Percentiles rank a stretch among this genome's conserved stretches.
Evolutionary conservation across 2,329 filamentous ascomycete species (phyloP).

Genomic region (Stagonosporopsis vannaccii): DNA sequence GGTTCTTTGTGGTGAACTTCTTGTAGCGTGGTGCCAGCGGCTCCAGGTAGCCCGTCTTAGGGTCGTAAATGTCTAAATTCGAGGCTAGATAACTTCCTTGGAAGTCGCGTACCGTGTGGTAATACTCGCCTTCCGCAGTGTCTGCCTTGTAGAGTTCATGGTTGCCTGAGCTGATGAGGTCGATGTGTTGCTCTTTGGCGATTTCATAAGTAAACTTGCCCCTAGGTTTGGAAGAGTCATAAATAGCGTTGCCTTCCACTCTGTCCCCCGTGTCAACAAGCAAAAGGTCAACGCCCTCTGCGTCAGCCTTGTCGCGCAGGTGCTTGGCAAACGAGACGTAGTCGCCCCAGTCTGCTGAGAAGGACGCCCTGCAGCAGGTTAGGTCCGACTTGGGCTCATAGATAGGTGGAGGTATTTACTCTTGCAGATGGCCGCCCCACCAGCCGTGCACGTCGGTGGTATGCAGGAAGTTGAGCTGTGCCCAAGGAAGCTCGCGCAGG

Average conservation of each 20-base stretch:
- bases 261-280: slow-evolving; percentile 95
- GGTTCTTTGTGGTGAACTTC: slow-evolving; percentile 91
- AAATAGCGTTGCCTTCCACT: slow-evolving; percentile 92
- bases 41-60: slow-evolving; percentile 71
- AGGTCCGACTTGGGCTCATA: neutral
- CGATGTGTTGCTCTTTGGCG: slow-evolving; percentile 80
- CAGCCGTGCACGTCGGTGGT: slow-evolving; percentile 96
- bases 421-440: slow-evolving; percentile 91
- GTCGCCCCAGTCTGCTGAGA: slow-evolving; percentile 96
- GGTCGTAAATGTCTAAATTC: slow-evolving; percentile 87
- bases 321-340: slow-evolving; percentile 92
- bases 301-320: slow-evolving; percentile 79
- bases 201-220: slow-evolving; percentile 90
- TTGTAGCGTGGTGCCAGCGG: slow-evolving; percentile 83
- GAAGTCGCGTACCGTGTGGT: slow-evolving; percentile 83
- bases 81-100: slow-evolving; percentile 83
- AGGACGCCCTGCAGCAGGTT: slow-evolving; percentile 70
- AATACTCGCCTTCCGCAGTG: slow-evolving; percentile 79
- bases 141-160: slow-evolving; percentile 90
- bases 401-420: slow-evolving; percentile 58
- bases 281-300: slow-evolving; percentile 81
- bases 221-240: slow-evolving; percentile 87
- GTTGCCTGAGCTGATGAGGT: slow-evolving; percentile 87
- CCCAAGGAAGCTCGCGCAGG: slow-evolving; percentile 85
- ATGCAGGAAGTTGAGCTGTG: slow-evolving; percentile 88